phyloP scores from a whole-genome alignment of 2,329 filamentous ascomycete genomes.

The Arthrobotrys entomopaga region DNA sequence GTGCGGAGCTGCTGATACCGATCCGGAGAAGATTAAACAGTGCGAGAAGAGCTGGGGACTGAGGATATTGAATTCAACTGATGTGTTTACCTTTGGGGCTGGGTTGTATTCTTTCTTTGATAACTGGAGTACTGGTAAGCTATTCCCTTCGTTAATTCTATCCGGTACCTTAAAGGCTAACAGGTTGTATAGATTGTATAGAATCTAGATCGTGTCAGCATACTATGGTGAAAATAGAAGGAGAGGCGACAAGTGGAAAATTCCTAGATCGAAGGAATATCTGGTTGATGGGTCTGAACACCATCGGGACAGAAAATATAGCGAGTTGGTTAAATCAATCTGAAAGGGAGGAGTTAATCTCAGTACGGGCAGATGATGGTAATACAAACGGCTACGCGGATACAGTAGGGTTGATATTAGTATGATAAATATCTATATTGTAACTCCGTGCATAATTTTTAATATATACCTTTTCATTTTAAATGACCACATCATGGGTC shows the following conservation, averaged over 20 bases:
- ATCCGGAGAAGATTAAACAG: conserved; percentile 59
- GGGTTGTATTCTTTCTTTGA: conserved; percentile 62
- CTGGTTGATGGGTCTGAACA: conserved; percentile 50
- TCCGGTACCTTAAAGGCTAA: neutral
- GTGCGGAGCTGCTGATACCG: conserved; percentile 2
- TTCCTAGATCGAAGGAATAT: conserved; percentile 41
- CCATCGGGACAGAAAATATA: conserved; percentile 46
- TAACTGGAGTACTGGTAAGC: conserved; percentile 47
- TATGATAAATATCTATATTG: conserved; percentile 21
- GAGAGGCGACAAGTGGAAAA: conserved; percentile 25
- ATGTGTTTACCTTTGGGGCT: conserved; percentile 61
- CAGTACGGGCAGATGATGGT: conserved; percentile 33
- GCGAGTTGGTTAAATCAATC: conserved; percentile 26
- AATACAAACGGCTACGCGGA: conserved; percentile 44
- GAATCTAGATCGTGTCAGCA: conserved; percentile 51
- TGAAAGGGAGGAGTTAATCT: conserved; percentile 18
- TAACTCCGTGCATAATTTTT: neutral
- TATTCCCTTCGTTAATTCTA: neutral
- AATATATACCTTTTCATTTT: conserved; percentile 11
- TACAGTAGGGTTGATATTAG: conserved; percentile 42
- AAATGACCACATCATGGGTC: neutral
- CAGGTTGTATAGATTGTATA: conserved; percentile 51
- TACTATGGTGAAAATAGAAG: conserved; percentile 49
- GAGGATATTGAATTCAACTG: conserved; percentile 56
- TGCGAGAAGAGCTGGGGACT: conserved; percentile 60